Conservation (phyloP, 2,329 filamentous ascomycete species). For the Nemania serpens region DNA sequence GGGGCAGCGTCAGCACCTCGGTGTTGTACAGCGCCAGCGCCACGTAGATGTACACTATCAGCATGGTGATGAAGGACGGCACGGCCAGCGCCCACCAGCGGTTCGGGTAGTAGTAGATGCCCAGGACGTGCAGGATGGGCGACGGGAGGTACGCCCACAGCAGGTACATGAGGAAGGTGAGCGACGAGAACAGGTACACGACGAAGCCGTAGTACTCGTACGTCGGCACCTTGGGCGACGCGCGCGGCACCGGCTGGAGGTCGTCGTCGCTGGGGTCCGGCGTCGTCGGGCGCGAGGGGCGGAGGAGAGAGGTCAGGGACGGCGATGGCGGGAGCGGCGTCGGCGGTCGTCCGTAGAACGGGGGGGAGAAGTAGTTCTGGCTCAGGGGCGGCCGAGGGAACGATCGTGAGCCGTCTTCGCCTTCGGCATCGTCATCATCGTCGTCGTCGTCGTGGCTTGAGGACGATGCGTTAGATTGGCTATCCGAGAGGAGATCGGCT, state of each 20-base stretch:
- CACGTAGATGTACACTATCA: conserved; percentile 89
- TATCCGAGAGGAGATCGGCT: conserved; percentile 35
- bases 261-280: conserved; percentile 92
- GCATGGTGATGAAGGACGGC: conserved; percentile 86
- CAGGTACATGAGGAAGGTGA: conserved; percentile 75
- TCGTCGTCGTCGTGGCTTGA: conserved; percentile 26
- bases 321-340: conserved; percentile 92
- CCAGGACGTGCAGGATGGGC: conserved; percentile 87
- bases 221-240: conserved; percentile 92
- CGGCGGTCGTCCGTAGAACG: conserved; percentile 97
- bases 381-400: conserved; percentile 52
- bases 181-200: conserved; percentile 85
- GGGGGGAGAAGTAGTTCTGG: conserved; percentile 70
- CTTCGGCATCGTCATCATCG: neutral
- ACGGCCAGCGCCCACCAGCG: conserved; percentile 97
- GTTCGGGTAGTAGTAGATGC: conserved; percentile 96
- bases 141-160: conserved; percentile 91
- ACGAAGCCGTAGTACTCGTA: conserved; percentile 99
- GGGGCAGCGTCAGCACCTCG: conserved; percentile 80
- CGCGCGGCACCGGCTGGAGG: conserved; percentile 76
- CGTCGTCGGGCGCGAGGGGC: conserved; percentile 88
- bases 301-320: conserved; percentile 86
- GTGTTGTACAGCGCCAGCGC: conserved; percentile 91
- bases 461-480: conserved; percentile 38
- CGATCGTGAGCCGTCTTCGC: conserved; percentile 32